Percentiles rank a stretch among this genome's conserved stretches.
Conservation (phyloP, 2,329 filamentous ascomycete species). For the Zymoseptoria tritici region DNA sequence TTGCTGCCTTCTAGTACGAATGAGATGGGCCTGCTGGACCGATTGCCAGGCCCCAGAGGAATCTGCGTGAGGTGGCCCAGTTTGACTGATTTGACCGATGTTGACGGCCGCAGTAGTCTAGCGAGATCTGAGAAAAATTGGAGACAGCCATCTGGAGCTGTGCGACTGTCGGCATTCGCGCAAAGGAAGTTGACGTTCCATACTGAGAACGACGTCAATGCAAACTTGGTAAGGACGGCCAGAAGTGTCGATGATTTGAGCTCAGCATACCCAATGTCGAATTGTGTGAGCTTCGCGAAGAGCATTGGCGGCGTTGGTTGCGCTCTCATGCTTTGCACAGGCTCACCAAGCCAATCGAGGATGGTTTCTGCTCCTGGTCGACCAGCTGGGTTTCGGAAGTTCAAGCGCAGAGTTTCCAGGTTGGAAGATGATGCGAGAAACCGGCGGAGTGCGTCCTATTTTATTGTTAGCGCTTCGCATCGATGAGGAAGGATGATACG, state of each 20-base stretch:
- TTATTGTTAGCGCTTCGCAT: slow-evolving; percentile 3
- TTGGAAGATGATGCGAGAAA: slow-evolving; percentile 15
- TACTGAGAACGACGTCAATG: slow-evolving; percentile 17
- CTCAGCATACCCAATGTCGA: slow-evolving; percentile 17
- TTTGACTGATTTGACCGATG: slow-evolving; percentile 4
- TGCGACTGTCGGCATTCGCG: background rate
- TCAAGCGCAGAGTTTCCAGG: slow-evolving; percentile 19
- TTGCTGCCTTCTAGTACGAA: slow-evolving; percentile 6
- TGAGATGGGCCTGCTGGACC: too few species aligned
- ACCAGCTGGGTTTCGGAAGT: slow-evolving; percentile 12
- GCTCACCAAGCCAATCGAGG: slow-evolving; percentile 8
- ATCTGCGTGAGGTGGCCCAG: slow-evolving; percentile 5
- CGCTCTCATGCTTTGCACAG: background rate
- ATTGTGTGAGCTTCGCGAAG: slow-evolving; percentile 7
- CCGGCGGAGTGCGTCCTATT: slow-evolving; percentile 2
- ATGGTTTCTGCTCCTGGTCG: background rate
- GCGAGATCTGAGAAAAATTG: slow-evolving; percentile 7
- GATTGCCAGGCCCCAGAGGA: background rate
- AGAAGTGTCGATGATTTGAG: slow-evolving; percentile 5
- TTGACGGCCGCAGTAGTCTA: background rate
- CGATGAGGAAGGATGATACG: background rate
- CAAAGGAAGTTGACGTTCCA: slow-evolving; percentile 14
- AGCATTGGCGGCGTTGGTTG: slow-evolving; percentile 3
- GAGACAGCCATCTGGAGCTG: slow-evolving; percentile 3
- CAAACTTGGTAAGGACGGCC: slow-evolving; percentile 15